These are phyloP conservation scores for Rhododendron williamsianum DNA, from an alignment of 148 eudicot genomes.

Conservation along the genomic window DNA sequence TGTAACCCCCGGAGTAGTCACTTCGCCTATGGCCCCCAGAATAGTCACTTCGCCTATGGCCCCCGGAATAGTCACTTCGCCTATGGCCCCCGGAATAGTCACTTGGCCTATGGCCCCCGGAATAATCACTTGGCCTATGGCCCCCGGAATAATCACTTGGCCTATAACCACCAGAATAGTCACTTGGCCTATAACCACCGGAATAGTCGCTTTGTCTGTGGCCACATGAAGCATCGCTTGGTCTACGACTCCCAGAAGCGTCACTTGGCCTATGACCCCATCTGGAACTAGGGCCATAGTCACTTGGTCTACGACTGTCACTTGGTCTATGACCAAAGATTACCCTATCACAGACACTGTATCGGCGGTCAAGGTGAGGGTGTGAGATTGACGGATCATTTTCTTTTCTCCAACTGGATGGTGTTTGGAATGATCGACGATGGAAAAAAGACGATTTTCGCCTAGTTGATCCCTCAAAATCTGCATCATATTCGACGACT, in stretches of 20 bases:
- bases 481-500: conserved; percentile 69
- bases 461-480: conserved; percentile 75
- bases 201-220: conserved; percentile 45
- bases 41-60: conserved; percentile 70
- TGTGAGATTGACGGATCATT: conserved; percentile 58
- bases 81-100: conserved; percentile 28
- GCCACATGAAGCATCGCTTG: conserved; percentile 27
- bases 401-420: conserved; percentile 50
- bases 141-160: conserved; percentile 53
- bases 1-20: conserved; percentile 33
- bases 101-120: conserved; percentile 36
- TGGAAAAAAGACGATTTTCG: conserved; percentile 60
- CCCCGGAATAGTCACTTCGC: conserved; percentile 41
- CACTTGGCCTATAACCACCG: conserved; percentile 26
- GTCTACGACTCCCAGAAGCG: conserved; percentile 24
- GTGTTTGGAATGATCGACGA: conserved; percentile 81
- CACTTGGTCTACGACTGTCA: conserved; percentile 46
- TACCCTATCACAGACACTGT: conserved; percentile 83
- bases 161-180: not conserved
- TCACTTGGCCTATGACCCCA: conserved; percentile 28
- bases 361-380: conserved; percentile 81
- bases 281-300: conserved; percentile 31
- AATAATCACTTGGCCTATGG: conserved; percentile 65
- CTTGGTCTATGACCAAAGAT: conserved; percentile 82
- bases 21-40: conserved; percentile 17